These are phyloP conservation scores for Acmispon strigosus DNA, from an alignment of 306 rosid species.

Conservation along the genomic window DNA sequence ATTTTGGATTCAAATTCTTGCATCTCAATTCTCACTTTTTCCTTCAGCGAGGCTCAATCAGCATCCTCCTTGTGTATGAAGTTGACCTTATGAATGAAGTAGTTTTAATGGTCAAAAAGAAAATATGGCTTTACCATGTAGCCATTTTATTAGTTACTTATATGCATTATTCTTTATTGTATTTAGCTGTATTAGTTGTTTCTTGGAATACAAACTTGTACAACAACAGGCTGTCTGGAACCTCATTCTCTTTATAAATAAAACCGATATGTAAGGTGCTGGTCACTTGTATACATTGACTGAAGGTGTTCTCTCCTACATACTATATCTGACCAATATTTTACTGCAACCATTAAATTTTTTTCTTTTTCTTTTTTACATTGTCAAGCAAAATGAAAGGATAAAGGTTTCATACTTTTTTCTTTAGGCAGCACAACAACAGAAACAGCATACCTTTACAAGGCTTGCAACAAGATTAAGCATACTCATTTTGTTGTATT, in stretches of 20 bases:
- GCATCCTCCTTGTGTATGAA: too few relatives aligned
- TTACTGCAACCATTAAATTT: background rate
- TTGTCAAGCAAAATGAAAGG: background rate
- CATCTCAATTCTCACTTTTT: background rate
- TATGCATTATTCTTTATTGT: background rate
- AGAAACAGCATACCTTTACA: constrained; percentile 53
- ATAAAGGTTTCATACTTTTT: background rate
- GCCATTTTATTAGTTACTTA: background rate
- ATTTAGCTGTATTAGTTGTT: background rate
- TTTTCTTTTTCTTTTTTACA: background rate
- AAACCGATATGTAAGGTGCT: too few relatives aligned
- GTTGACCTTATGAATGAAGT: too few relatives aligned
- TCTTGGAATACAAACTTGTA: background rate
- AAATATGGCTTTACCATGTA: background rate
- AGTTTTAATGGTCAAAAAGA: too few relatives aligned
- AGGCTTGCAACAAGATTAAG: constrained; percentile 81
- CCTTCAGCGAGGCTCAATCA: too few relatives aligned
- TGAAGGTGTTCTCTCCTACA: background rate
- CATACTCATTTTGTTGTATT: constrained; percentile 89
- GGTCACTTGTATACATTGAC: too few relatives aligned
- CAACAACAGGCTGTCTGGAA: background rate
- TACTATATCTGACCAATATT: background rate
- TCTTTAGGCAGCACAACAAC: background rate
- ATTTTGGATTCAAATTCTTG: background rate
- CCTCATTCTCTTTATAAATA: background rate